Conservation (phyloP, 306 rosid species). For the Rosa multiflora region DNA sequence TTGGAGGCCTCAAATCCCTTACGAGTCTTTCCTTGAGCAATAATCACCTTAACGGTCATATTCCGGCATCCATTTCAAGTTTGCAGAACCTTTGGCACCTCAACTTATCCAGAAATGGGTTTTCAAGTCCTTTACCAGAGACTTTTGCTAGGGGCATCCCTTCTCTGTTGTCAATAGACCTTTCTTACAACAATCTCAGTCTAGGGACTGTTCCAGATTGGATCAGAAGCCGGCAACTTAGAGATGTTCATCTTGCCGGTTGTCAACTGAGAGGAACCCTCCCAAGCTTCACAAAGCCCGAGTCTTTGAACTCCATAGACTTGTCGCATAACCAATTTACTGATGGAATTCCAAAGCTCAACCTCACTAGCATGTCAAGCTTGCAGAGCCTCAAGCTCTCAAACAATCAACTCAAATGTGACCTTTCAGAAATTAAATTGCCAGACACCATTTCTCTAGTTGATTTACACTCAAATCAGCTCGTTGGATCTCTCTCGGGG, state of each 20-base stretch:
- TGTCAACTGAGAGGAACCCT: constrained; percentile 73
- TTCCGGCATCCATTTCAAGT: constrained; percentile 71
- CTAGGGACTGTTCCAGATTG: constrained; percentile 80
- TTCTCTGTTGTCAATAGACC: constrained; percentile 81
- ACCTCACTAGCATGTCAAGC: constrained; percentile 61
- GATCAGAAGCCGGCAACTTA: constrained; percentile 71
- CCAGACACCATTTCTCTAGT: constrained; percentile 52
- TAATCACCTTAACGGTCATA: constrained; percentile 59
- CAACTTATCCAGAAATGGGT: constrained; percentile 71
- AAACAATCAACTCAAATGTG: constrained; percentile 69
- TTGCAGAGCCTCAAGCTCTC: constrained; percentile 77
- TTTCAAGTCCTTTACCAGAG: constrained; percentile 67
- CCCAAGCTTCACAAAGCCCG: constrained; percentile 59
- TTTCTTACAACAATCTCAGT: constrained; percentile 78
- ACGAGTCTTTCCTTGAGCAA: constrained; percentile 64
- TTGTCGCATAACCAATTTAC: constrained; percentile 69
- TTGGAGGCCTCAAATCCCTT: constrained; percentile 64
- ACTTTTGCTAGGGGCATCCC: constrained; percentile 57
- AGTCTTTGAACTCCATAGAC: constrained; percentile 74
- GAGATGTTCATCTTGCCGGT: constrained; percentile 76
- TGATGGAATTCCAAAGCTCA: constrained; percentile 51
- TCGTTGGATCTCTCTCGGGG: constrained; percentile 63
- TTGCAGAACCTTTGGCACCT: constrained; percentile 85
- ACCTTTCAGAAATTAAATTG: constrained; percentile 56
- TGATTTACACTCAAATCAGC: constrained; percentile 68